phyloP scores from a whole-genome alignment of 2,329 filamentous ascomycete species.

The Pseudonectria buxi region DNA sequence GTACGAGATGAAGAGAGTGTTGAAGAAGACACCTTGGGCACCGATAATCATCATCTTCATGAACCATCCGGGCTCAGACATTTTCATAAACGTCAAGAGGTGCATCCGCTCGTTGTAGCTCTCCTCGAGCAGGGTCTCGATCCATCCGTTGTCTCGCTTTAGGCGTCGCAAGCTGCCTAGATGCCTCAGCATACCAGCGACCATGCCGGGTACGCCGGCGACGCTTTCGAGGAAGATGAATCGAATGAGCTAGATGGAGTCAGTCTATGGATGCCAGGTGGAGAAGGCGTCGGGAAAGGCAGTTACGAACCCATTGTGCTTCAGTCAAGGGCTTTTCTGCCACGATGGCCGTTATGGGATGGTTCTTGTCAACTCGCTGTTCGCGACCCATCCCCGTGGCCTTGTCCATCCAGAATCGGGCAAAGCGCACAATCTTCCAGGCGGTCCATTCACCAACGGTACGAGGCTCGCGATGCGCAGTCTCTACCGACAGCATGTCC shows the following conservation, averaged over 20 bases:
- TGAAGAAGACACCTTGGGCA: constrained; percentile 95
- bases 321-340: constrained; percentile 64
- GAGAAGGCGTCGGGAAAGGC: not conserved
- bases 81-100: constrained; percentile 84
- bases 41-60: constrained; percentile 89
- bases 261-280: constrained; percentile 3
- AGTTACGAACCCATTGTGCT: constrained; percentile 62
- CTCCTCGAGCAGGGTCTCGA: constrained; percentile 85
- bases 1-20: constrained; percentile 83
- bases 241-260: constrained; percentile 52
- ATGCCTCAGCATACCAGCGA: constrained; percentile 89
- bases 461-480: constrained; percentile 70
- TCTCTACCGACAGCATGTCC: constrained; percentile 67
- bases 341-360: constrained; percentile 48
- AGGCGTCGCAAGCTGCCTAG: constrained; percentile 75
- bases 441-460: constrained; percentile 73
- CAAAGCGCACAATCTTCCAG: constrained; percentile 65
- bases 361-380: constrained; percentile 57
- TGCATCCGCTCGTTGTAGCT: constrained; percentile 94
- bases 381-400: constrained; percentile 67
- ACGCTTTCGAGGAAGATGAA: constrained; percentile 94
- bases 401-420: constrained; percentile 74
- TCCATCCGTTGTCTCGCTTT: constrained; percentile 94
- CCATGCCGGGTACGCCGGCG: constrained; percentile 94
- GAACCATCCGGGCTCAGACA: constrained; percentile 68